Evolutionary conservation across 441 rosid species (phyloP), one percentile per base, ranked within the genome.

Genomic region (Erodium texanum): DNA sequence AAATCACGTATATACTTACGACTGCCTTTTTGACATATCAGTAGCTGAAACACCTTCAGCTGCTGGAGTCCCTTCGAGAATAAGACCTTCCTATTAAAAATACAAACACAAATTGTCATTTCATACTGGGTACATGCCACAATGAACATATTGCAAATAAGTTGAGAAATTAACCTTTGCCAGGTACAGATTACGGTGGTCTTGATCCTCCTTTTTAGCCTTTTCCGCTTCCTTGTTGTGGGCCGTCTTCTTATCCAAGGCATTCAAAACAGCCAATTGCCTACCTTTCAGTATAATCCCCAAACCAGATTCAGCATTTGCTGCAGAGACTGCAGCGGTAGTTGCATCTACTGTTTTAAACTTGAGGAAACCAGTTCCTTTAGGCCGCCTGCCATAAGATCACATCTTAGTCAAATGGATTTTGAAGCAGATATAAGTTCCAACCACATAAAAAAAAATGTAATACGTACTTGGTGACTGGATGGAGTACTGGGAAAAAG

Each of bases 341-440:
- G 85, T 89, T 48, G 90, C 90, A 66, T 91, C 99, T 74, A 41
- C 43, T 66, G 85, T 77, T 81, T 85, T 86, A 74, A 93, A 93
- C 82, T 85, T 89, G 80, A 93, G 92, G 76, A 93, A 89, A 68
- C 92, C 99, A 12, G 95, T 88, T 62, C 99, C 99, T 74, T 73
- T 82, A 1, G 97, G 96, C 74, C 97, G 82, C 82, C 97, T 93
- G 91, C 71, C 81, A 84, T 54, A 45, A 58, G 64, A n/a, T n/a
- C 66, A 79, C 10, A 64, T 66, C 64, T 67, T 65, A 65, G 64
- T 16, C 7, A 63, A 64, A 62, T 63, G 23, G 11, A 66, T 59
- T 59, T 38, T 38, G 36, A n/a, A 56, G 65, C 63, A 67, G 4
- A 72, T 16, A 48, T 68, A 32, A 65, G 27, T 69, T 9, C 48